phyloP scores from a whole-genome alignment of 2,329 filamentous ascomycete genomes.

The Monascus ruber region DNA sequence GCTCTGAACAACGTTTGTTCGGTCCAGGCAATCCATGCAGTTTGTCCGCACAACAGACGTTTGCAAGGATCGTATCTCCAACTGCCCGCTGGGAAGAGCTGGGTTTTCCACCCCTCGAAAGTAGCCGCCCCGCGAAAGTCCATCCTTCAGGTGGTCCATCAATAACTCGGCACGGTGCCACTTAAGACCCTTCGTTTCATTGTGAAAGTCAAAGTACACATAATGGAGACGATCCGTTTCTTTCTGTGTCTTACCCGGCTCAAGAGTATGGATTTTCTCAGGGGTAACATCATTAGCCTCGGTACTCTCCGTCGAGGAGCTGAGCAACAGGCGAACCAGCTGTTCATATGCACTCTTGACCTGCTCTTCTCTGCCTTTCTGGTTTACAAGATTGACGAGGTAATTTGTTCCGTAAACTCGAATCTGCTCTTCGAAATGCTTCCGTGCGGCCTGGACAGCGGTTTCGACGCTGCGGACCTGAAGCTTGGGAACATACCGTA shows the following conservation, averaged over 20 bases:
- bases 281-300: constrained; percentile 55
- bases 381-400: constrained; percentile 93
- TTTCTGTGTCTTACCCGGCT: constrained; percentile 48
- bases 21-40: constrained; percentile 98
- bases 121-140: constrained; percentile 70
- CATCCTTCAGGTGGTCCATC: constrained; percentile 67
- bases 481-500: constrained; percentile 83
- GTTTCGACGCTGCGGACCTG: constrained; percentile 77
- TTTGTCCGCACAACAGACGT: constrained; percentile 90
- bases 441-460: constrained; percentile 64
- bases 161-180: constrained; percentile 87
- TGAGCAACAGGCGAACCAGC: constrained; percentile 65
- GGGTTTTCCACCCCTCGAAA: constrained; percentile 87
- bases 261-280: constrained; percentile 73
- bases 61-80: constrained; percentile 73
- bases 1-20: constrained; percentile 95
- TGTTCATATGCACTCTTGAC: constrained; percentile 93
- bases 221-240: constrained; percentile 83
- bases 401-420: constrained; percentile 91
- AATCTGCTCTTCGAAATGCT: constrained; percentile 91
- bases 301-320: constrained; percentile 53
- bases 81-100: constrained; percentile 53
- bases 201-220: constrained; percentile 97
- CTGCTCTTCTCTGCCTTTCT: constrained; percentile 77
- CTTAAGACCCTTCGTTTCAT: constrained; percentile 86